Evolutionary conservation across 2,329 filamentous ascomycete genomes (phyloP).

Genomic region (Fusarium sterilihyphosum): DNA sequence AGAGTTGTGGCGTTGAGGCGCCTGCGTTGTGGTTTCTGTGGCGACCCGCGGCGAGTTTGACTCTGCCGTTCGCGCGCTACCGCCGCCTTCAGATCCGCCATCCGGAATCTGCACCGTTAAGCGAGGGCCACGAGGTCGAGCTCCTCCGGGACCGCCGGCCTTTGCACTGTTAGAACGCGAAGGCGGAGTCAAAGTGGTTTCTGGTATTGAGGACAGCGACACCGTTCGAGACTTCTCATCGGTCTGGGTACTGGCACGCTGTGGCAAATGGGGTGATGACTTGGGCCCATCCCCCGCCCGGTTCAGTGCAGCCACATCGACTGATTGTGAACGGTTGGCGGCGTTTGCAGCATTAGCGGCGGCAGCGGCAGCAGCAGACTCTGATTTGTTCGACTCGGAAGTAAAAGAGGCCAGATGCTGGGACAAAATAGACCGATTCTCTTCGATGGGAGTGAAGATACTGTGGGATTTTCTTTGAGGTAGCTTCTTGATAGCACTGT

Average conservation of each 20-base stretch:
- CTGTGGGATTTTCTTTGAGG: conserved; percentile 85
- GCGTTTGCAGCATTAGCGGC: conserved; percentile 40
- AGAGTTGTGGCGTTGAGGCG: conserved; percentile 61
- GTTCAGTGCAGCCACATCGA: conserved; percentile 68
- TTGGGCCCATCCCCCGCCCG: conserved; percentile 59
- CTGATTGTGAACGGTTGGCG: conserved; percentile 68
- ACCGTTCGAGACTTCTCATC: conserved; percentile 58
- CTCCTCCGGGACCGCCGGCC: conserved; percentile 63
- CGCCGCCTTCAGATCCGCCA: conserved; percentile 78
- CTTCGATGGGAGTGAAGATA: conserved; percentile 97
- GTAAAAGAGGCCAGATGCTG: conserved; percentile 80
- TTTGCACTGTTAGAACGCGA: conserved; percentile 82
- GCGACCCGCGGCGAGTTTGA: conserved; percentile 72
- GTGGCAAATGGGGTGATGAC: conserved; percentile 67
- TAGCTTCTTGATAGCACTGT: conserved; percentile 66
- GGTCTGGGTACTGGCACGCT: conserved; percentile 59
- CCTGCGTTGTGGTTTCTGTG: conserved; percentile 66
- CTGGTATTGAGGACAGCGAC: conserved; percentile 71
- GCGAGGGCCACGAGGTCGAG: conserved; percentile 79
- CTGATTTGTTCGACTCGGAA: conserved; percentile 57
- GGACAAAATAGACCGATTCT: conserved; percentile 86
- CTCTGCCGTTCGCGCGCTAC: conserved; percentile 74
- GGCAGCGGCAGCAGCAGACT: conserved; percentile 45
- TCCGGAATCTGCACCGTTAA: conserved; percentile 96
- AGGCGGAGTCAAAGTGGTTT: conserved; percentile 74